Base-by-base conservation (phyloP, 306 rosid genomes). In the Cercis canadensis region DNA sequence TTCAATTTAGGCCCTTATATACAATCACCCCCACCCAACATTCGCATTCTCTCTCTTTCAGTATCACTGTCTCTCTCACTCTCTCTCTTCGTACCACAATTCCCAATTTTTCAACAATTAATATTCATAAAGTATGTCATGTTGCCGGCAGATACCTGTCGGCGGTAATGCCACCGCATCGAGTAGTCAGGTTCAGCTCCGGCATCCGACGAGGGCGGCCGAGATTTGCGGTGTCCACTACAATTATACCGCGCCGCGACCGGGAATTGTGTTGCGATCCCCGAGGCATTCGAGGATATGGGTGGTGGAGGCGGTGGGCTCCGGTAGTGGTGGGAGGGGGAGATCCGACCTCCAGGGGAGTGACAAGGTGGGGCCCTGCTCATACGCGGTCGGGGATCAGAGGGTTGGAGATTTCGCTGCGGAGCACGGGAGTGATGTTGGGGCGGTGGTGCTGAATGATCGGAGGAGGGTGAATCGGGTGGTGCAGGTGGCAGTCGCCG, bases 401-500 rank as follows among this genome's bases (percentile, higher is more conserved):
- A 65, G 62, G 57, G 70, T 62, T 4, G 79, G 60, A 62, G 77
- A 64, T 24, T 49, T 78, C 8, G 68, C 63, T 32, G 72, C 47
- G 69, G 76, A 41, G 52, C 80, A 80, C 10, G 77, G 49, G 49
- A 77, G 47, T 1, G 76, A 64, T 34, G 46, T 49, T 39, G 74
- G 67, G 70, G 68, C 62, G 36, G 73, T 16, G 67, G 76, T 14
- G 67, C 74, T 15, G 40, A 54, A 12, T 8, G 21, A 18, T 9
- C 36, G 43, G 44, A 18, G 74, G 9, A 67, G 70, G 29, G 39
- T 57, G 16, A 81, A 84, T 64, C 73, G 61, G 80, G 82, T 60
- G 68, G 89, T 62, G 82, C 86, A 89, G 68, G 85, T 92, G 75
- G 85, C 33, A 79, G 76, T 58, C 2, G 96, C 96, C 12, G 92